These are phyloP conservation scores for Raphanus hybrid DNA, from an alignment of 441 rosid genomes.

Conservation along the genomic window DNA sequence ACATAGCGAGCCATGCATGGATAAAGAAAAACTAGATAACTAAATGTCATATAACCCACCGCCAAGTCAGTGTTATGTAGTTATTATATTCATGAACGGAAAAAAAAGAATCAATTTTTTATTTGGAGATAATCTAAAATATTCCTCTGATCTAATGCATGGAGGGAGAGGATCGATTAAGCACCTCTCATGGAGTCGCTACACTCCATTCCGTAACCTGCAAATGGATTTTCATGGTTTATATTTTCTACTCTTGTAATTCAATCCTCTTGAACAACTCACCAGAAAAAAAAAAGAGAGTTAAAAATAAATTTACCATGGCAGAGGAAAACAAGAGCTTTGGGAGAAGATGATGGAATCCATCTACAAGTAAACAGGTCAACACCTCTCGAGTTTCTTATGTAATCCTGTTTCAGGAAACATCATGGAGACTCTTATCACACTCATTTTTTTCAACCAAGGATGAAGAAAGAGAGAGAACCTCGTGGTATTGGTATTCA, in stretches of 20 bases:
- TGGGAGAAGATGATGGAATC: conserved; percentile 74
- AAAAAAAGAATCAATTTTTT: neutral
- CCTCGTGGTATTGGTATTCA: no score
- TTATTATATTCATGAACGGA: no score
- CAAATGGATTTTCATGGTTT: no score
- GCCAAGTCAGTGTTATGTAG: no score
- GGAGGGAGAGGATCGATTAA: neutral
- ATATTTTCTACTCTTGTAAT: neutral
- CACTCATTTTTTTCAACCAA: no score
- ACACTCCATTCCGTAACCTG: conserved; percentile 98
- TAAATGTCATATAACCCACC: no score
- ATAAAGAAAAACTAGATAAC: no score
- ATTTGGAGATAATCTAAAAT: neutral
- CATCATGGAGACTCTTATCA: neutral
- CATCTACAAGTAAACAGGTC: conserved; percentile 83
- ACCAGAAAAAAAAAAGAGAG: neutral
- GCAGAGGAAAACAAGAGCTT: conserved; percentile 91
- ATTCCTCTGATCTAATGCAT: conserved; percentile 5
- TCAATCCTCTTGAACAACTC: neutral
- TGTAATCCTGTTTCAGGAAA: conserved; percentile 51
- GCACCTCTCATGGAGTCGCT: conserved; percentile 87
- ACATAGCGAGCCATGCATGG: no score
- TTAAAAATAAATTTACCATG: conserved; percentile 57
- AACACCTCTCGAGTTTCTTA: conserved; percentile 80
- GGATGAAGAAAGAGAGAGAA: no score